A percentile compares a stretch with the other conserved stretches of the same genome.
phyloP scores from a whole-genome alignment of 768 basidiomycete genomes.

The Sporobolomyces roseus region DNA sequence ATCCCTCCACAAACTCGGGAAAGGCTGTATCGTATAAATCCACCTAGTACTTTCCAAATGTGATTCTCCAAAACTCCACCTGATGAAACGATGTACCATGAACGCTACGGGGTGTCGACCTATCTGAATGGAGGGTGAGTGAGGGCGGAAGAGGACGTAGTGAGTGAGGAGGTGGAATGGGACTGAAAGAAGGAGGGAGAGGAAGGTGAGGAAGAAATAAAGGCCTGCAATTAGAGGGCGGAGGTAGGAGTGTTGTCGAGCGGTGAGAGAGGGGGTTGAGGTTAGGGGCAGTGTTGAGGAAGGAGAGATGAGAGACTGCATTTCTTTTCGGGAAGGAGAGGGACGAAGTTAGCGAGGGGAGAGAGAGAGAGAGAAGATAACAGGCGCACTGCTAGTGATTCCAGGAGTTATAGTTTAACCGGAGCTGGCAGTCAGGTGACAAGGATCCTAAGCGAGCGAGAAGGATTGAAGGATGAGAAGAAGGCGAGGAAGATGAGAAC shows the following conservation, averaged over 20 bases:
- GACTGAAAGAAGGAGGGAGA: slow-evolving; percentile 1
- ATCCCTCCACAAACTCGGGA: neutral
- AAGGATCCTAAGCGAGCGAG: neutral
- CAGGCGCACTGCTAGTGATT: no score
- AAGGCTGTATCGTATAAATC: slow-evolving; percentile 1
- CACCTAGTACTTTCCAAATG: neutral
- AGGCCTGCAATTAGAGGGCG: neutral
- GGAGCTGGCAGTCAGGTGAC: neutral
- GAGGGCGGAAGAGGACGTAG: slow-evolving; percentile 11
- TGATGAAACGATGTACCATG: neutral
- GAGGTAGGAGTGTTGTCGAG: no score
- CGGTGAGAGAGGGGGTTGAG: no score
- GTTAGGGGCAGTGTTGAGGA: neutral
- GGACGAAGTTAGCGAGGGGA: no score
- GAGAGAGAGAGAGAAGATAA: no score
- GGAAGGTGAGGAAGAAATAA: slow-evolving; percentile 2
- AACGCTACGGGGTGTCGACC: neutral
- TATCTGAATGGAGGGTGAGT: slow-evolving; percentile 2
- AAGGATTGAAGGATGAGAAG: neutral
- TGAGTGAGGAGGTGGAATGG: slow-evolving; percentile 23
- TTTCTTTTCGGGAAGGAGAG: no score
- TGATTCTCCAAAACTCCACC: neutral
- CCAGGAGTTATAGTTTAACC: no score
- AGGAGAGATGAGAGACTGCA: no score
- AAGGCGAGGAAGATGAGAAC: neutral